Evolutionary conservation across 2,329 filamentous ascomycete genomes (phyloP).

Genomic region (Calycina herbarum): DNA sequence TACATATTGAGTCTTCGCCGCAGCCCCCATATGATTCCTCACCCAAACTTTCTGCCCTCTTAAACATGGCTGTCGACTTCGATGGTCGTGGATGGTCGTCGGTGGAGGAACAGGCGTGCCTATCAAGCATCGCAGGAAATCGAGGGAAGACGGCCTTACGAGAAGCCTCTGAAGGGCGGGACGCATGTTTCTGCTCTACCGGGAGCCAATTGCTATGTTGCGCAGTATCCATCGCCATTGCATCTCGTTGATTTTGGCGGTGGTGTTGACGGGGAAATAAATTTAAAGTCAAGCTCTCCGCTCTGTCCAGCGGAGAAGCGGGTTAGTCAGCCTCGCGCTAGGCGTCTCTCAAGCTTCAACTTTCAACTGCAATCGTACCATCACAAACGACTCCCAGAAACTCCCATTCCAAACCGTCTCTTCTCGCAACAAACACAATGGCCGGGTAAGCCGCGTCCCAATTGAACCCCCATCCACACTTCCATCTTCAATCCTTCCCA

Average conservation of each 20-base stretch:
- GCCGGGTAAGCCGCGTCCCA: slow-evolving; percentile 34
- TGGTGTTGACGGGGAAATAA: no score
- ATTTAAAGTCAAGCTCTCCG: no score
- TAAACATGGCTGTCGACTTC: not conserved
- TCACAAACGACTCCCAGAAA: slow-evolving; percentile 12
- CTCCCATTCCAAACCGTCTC: slow-evolving; percentile 14
- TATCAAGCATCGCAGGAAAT: slow-evolving; percentile 30
- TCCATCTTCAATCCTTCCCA: not conserved
- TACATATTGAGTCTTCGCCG: not conserved
- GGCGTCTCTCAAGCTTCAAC: slow-evolving; percentile 23
- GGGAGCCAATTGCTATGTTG: slow-evolving; percentile 17
- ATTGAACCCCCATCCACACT: not conserved
- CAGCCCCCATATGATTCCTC: not conserved
- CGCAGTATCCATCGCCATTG: slow-evolving; percentile 24
- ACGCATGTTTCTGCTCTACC: slow-evolving; percentile 28
- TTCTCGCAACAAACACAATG: slow-evolving; percentile 32
- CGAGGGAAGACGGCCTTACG: slow-evolving; percentile 32
- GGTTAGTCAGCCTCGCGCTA: slow-evolving; percentile 26
- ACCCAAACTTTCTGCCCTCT: not conserved
- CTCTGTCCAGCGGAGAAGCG: not conserved
- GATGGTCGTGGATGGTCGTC: not conserved
- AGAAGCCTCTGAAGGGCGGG: slow-evolving; percentile 35
- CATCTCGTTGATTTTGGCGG: slow-evolving; percentile 21
- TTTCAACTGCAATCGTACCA: slow-evolving; percentile 25
- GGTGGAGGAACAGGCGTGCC: not conserved